Evolutionary conservation across 129 eudicot species (phyloP), one percentile per base, ranked within the genome.

Genomic region (Tagetes patula): DNA sequence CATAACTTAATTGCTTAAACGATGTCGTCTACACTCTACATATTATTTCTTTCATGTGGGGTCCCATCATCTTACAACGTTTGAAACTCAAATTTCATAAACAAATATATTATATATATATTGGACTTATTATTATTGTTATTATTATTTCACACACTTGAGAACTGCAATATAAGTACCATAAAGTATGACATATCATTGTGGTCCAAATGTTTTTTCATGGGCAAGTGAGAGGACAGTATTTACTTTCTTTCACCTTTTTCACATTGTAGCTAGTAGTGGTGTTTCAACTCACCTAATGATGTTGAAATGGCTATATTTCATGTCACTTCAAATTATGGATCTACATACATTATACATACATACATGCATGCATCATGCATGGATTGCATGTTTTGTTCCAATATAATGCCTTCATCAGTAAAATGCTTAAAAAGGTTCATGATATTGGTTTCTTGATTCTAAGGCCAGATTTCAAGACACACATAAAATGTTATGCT

Each of bases 241-340:
- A 60, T 7, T 47, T 43, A 40, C 48, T 73, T 73, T 46, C 38
- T 46, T 9, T 59, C 49, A 74, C 78, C 11, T 74, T 48, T 72
- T 61, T 10, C 62, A 47, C 7, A 33, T 73, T 8, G 52, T 62
- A 62, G 70, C 48, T 62, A 62, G 70, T 62, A n/a, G 42, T 47
- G 52, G 52, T 40, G 47, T 47, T 61, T 62, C 65, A 74, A 53
- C 59, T 43, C 65, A 65, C 67, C 60, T 55, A 70, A 66, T 62
- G 54, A 64, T 33, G 58, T 48, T 77, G 76, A 62, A 76, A 83
- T 85, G 86, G 88, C 82, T 86, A 75, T 81, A 87, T 84, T 81
- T 84, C 85, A 84, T 77, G 30, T 50, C 56, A 45, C 45, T 41
- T 69, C 39, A 50, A 55, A 67, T 66, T 33, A 34, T 82, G 30